These are phyloP conservation scores for Pythium pyrilobum DNA, from an alignment of 352 stramenopile genomes.

Conservation along the genomic window DNA sequence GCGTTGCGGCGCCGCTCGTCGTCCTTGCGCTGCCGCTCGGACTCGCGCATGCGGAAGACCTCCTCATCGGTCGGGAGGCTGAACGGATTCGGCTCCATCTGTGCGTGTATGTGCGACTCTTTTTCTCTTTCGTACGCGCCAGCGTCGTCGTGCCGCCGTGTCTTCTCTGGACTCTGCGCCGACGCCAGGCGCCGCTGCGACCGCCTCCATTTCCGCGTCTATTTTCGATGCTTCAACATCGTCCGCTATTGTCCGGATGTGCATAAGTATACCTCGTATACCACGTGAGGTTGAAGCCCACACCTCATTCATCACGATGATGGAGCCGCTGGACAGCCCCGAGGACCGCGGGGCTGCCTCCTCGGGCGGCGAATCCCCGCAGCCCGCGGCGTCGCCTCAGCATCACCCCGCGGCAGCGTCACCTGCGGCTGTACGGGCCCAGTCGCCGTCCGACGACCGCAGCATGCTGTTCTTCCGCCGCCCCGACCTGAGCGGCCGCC, in stretches of 20 bases:
- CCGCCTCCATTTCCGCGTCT: not conserved
- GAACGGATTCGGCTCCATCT: conserved; percentile 84
- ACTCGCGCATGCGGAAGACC: conserved; percentile 92
- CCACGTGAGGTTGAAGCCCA: not conserved
- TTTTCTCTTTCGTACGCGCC: too few relatives aligned
- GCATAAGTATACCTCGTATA: not conserved
- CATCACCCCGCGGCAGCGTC: too few relatives aligned
- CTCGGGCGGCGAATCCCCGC: not conserved
- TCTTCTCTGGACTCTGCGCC: too few relatives aligned
- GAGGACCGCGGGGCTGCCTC: conserved; percentile 5
- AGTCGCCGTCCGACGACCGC: not conserved
- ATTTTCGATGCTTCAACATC: not conserved
- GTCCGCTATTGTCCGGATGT: conserved; percentile 2
- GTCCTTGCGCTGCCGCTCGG: conserved; percentile 84
- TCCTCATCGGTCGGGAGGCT: conserved; percentile 92
- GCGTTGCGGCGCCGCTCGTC: conserved; percentile 62
- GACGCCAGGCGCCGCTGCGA: not conserved
- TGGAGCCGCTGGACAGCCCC: conserved; percentile 28
- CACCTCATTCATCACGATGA: conserved; percentile 18
- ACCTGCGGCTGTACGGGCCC: not conserved
- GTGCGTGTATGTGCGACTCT: not conserved
- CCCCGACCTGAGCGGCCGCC: conserved; percentile 32
- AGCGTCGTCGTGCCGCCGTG: too few relatives aligned
- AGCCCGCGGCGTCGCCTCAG: too few relatives aligned
- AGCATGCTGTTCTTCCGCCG: conserved; percentile 17